phyloP scores from a whole-genome alignment of 2,329 filamentous ascomycete genomes.

The Penicillium vulpinum region DNA sequence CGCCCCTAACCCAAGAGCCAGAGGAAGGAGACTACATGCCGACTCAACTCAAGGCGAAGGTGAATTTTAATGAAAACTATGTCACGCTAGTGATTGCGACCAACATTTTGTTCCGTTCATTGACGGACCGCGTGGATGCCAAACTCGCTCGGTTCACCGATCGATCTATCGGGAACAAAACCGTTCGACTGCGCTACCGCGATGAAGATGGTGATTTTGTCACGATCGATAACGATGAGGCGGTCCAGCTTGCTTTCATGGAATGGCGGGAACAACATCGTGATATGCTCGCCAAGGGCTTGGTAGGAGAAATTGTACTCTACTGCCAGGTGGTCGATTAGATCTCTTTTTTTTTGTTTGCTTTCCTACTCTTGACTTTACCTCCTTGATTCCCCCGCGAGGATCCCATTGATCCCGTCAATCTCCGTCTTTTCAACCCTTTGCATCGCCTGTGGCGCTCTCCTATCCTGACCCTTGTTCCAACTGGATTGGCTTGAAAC shows the following conservation, averaged over 20 bases:
- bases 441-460: conserved; percentile 26
- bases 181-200: conserved; percentile 82
- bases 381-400: conserved; percentile 10
- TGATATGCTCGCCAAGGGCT: conserved; percentile 61
- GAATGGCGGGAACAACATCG: conserved; percentile 82
- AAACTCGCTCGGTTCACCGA: conserved; percentile 86
- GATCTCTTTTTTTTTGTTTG: conserved; percentile 6
- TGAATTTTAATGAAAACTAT: conserved; percentile 88
- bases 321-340: conserved; percentile 66
- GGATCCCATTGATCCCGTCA: conserved; percentile 3
- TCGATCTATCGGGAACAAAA: conserved; percentile 77
- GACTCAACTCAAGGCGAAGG: conserved; percentile 92
- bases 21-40: conserved; percentile 48
- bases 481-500: conserved; percentile 35
- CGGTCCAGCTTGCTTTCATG: conserved; percentile 92
- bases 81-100: conserved; percentile 94
- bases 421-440: conserved; percentile 10
- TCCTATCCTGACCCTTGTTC: conserved; percentile 23
- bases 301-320: conserved; percentile 86
- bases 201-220: conserved; percentile 93
- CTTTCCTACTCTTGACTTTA: conserved; percentile 10
- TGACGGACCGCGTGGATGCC: conserved; percentile 93
- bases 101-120: conserved; percentile 89
- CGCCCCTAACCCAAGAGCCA: conserved; percentile 36
- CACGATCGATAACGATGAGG: conserved; percentile 91